A percentile compares a stretch with the other conserved stretches of the same genome.
Conservation (phyloP, 1,284 basidiomycete species). For the Phaffia rhodozyma region DNA sequence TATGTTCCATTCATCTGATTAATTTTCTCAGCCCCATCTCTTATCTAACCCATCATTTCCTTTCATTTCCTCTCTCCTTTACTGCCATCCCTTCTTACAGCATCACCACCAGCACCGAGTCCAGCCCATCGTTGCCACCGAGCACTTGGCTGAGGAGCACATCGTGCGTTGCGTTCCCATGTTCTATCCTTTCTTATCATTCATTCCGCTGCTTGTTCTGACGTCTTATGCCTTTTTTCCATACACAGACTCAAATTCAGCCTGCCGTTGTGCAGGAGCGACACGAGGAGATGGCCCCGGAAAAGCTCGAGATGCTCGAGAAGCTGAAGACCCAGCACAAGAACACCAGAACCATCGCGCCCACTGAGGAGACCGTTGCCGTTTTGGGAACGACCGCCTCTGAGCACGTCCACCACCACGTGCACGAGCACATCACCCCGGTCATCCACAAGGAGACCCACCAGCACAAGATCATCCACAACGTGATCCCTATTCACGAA, state of each 20-base stretch:
- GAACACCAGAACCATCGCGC: conserved; percentile 21
- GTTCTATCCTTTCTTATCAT: not conserved
- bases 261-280: conserved; percentile 29
- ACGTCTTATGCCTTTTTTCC: not conserved
- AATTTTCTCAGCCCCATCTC: not conserved
- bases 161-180: conserved; percentile 21
- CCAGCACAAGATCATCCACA: conserved; percentile 33
- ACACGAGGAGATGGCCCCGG: conserved; percentile 34
- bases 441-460: conserved; percentile 35
- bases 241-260: not conserved
- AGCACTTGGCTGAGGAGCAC: conserved; percentile 29
- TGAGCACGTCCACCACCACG: conserved; percentile 32
- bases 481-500: conserved; percentile 32
- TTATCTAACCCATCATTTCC: not conserved
- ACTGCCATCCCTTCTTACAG: not conserved
- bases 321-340: conserved; percentile 28
- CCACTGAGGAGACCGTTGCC: conserved; percentile 25
- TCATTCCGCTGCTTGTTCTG: not conserved
- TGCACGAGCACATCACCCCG: conserved; percentile 29
- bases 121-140: conserved; percentile 31
- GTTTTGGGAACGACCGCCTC: conserved; percentile 24
- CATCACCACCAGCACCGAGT: conserved; percentile 27
- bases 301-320: conserved; percentile 33
- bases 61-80: not conserved
- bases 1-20: conserved; percentile 14